phyloP scores from a whole-genome alignment of 345 rosid species.

The Sonneratia alba region DNA sequence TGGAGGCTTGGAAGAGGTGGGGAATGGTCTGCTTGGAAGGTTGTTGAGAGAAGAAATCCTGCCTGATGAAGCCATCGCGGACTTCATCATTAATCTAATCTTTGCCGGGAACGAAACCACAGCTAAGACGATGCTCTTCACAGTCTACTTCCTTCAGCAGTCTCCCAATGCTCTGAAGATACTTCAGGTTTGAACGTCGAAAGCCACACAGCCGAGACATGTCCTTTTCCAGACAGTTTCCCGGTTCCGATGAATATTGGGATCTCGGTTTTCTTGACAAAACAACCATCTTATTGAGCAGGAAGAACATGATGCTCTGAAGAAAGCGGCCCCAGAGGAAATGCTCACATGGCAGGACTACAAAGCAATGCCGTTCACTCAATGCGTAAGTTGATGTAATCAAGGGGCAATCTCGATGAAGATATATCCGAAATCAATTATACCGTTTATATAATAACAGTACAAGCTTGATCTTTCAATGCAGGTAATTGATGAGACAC shows the following conservation, averaged over 20 bases:
- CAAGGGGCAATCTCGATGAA: neutral
- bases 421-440: neutral
- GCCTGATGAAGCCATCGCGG: constrained; percentile 52
- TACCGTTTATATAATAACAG: neutral
- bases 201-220: no score
- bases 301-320: constrained; percentile 61
- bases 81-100: constrained; percentile 72
- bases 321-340: constrained; percentile 3
- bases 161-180: constrained; percentile 54
- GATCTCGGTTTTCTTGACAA: no score
- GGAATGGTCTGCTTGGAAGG: constrained; percentile 57
- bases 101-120: constrained; percentile 94
- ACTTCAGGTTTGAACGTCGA: constrained; percentile 29
- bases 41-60: constrained; percentile 61
- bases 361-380: constrained; percentile 77
- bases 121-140: constrained; percentile 74
- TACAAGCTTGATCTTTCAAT: neutral
- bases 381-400: constrained; percentile 44
- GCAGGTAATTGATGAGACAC: constrained; percentile 81
- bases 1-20: constrained; percentile 17
- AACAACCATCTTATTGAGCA: constrained; percentile 13
- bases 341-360: constrained; percentile 68
- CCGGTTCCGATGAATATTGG: no score
- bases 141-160: constrained; percentile 63
- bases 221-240: no score